Conservation (phyloP, 2,329 filamentous ascomycete species). For the Lachnellula subtilissima region DNA sequence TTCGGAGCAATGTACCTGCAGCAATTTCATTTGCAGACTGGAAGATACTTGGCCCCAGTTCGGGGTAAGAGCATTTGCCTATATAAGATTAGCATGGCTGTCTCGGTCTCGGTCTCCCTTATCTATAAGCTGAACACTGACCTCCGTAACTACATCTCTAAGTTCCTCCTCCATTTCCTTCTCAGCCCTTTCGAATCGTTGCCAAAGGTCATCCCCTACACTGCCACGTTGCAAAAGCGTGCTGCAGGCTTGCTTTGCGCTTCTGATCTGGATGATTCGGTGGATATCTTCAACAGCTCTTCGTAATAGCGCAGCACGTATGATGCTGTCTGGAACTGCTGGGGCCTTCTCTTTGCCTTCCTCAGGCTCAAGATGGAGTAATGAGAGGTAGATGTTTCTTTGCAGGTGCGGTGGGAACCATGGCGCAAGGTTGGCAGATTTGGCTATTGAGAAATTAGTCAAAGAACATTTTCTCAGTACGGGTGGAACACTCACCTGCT, state of each 20-base stretch:
- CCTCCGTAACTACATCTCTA: slow-evolving; percentile 88
- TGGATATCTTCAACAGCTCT: slow-evolving; percentile 91
- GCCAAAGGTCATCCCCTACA: slow-evolving; percentile 93
- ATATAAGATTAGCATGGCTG: slow-evolving; percentile 19
- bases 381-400: slow-evolving; percentile 89
- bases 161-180: slow-evolving; percentile 97
- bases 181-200: slow-evolving; percentile 85
- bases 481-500: slow-evolving; percentile 54
- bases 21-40: slow-evolving; percentile 96
- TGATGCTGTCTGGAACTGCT: slow-evolving; percentile 72
- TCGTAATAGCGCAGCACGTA: slow-evolving; percentile 83
- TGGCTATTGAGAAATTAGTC: slow-evolving; percentile 43
- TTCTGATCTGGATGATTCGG: slow-evolving; percentile 82
- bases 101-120: background rate
- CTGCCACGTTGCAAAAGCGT: slow-evolving; percentile 81
- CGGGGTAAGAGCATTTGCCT: slow-evolving; percentile 87
- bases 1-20: slow-evolving; percentile 72
- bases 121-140: slow-evolving; percentile 38
- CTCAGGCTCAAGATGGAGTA: slow-evolving; percentile 71
- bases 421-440: slow-evolving; percentile 79
- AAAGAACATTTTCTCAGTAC: slow-evolving; percentile 13
- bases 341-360: slow-evolving; percentile 61
- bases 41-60: slow-evolving; percentile 96
- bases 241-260: slow-evolving; percentile 81
- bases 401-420: slow-evolving; percentile 92